Conservation (phyloP, 306 rosid species). For the Cicer arietinum region DNA sequence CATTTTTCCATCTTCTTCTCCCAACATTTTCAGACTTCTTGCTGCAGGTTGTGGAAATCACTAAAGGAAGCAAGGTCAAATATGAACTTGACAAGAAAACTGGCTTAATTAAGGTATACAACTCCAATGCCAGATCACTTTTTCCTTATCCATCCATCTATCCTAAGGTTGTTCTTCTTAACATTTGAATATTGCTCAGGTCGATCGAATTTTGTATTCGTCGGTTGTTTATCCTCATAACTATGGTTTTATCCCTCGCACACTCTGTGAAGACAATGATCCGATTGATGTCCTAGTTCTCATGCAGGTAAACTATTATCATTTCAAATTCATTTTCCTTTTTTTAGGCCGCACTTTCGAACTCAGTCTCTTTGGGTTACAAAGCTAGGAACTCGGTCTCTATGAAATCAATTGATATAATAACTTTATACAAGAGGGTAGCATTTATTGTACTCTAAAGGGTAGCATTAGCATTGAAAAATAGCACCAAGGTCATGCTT, state of each 20-base stretch:
- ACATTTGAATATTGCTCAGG: constrained; percentile 60
- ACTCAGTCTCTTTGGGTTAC: not conserved
- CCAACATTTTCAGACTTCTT: not conserved
- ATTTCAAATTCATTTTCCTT: constrained; percentile 14
- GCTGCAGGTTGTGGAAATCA: constrained; percentile 90
- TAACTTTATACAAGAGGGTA: too few relatives aligned
- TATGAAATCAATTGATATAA: too few relatives aligned
- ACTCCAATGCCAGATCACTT: not conserved
- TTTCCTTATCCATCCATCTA: not conserved
- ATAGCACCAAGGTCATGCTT: too few relatives aligned
- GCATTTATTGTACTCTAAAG: too few relatives aligned
- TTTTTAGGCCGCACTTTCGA: not conserved
- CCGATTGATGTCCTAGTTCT: constrained; percentile 91
- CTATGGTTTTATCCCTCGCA: constrained; percentile 97
- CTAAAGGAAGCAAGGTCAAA: constrained; percentile 97
- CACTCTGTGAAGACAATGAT: constrained; percentile 98
- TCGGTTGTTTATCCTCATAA: constrained; percentile 96
- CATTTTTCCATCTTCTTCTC: too few relatives aligned
- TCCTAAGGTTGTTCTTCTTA: constrained; percentile 29
- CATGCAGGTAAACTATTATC: constrained; percentile 74
- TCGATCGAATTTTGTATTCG: constrained; percentile 88
- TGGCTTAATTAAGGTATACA: constrained; percentile 81
- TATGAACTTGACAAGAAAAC: constrained; percentile 98
- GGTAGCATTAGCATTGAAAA: too few relatives aligned
- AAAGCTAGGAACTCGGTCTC: too few relatives aligned